phyloP scores from a whole-genome alignment of 129 eudicot species.

The Centella asiatica region DNA sequence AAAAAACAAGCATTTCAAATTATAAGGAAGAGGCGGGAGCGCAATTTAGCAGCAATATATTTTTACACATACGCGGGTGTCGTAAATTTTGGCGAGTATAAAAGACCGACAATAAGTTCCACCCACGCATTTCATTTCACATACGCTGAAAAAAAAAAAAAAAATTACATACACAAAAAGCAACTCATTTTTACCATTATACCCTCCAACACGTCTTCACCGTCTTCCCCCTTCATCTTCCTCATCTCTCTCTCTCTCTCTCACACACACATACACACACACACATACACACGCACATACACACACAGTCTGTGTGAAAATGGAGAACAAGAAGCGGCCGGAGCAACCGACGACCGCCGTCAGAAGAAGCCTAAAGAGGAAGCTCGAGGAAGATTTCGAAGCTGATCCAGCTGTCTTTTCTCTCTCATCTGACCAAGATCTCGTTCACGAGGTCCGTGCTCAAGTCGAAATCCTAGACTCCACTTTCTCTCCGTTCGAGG shows the following conservation, averaged over 20 bases:
- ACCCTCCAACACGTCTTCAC: too few relatives aligned
- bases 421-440: conserved; percentile 43
- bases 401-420: conserved; percentile 31
- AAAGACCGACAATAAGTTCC: too few relatives aligned
- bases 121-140: too few relatives aligned
- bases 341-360: conserved; percentile 43
- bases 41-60: too few relatives aligned
- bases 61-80: too few relatives aligned
- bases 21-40: too few relatives aligned
- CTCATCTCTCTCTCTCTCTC: background rate
- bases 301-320: conserved; percentile 16
- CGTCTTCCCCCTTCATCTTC: too few relatives aligned
- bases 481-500: conserved; percentile 28
- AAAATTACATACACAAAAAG: too few relatives aligned
- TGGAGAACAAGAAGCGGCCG: conserved; percentile 66
- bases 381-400: conserved; percentile 53
- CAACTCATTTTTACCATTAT: too few relatives aligned
- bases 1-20: too few relatives aligned
- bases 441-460: conserved; percentile 36
- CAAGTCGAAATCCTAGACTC: conserved; percentile 47
- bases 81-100: too few relatives aligned
- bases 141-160: too few relatives aligned
- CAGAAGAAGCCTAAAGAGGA: conserved; percentile 76
- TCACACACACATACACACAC: background rate
- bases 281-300: background rate